These are phyloP conservation scores for Blepharisma undulans DNA, from an alignment of 169 alveolate species.

Conservation along the genomic window DNA sequence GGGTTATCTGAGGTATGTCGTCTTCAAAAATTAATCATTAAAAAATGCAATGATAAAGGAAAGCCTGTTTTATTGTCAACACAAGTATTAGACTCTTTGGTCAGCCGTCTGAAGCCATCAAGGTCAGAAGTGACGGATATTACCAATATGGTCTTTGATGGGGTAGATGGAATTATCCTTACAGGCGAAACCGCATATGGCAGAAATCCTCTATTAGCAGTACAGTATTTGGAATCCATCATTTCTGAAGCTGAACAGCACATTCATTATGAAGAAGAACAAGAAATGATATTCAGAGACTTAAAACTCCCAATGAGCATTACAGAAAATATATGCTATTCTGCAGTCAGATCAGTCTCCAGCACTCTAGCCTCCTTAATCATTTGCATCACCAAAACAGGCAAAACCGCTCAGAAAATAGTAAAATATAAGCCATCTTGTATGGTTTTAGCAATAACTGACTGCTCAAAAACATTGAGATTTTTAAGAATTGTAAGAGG, in stretches of 20 bases:
- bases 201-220: conserved; percentile 44
- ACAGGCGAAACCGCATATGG: conserved; percentile 58
- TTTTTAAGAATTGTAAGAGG: conserved; percentile 28
- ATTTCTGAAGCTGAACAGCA: conserved; percentile 59
- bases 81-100: conserved; percentile 62
- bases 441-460: conserved; percentile 54
- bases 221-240: conserved; percentile 31
- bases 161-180: conserved; percentile 53
- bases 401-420: conserved; percentile 44
- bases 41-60: conserved; percentile 25
- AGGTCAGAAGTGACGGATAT: conserved; percentile 67
- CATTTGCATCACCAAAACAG: conserved; percentile 55
- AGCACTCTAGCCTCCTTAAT: conserved; percentile 50
- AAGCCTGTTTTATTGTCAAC: conserved; percentile 66
- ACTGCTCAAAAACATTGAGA: neutral
- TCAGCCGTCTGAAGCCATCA: conserved; percentile 55
- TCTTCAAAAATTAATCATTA: neutral
- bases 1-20: neutral
- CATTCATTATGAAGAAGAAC: conserved; percentile 48
- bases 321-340: conserved; percentile 47
- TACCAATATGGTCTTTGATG: conserved; percentile 54
- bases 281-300: conserved; percentile 10
- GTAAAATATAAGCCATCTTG: conserved; percentile 53
- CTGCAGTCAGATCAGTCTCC: conserved; percentile 55
- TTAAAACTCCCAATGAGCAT: conserved; percentile 7